These are phyloP conservation scores for Meyerozyma smithsonii DNA, from an alignment of 1,139 yeast genomes.

Conservation along the genomic window DNA sequence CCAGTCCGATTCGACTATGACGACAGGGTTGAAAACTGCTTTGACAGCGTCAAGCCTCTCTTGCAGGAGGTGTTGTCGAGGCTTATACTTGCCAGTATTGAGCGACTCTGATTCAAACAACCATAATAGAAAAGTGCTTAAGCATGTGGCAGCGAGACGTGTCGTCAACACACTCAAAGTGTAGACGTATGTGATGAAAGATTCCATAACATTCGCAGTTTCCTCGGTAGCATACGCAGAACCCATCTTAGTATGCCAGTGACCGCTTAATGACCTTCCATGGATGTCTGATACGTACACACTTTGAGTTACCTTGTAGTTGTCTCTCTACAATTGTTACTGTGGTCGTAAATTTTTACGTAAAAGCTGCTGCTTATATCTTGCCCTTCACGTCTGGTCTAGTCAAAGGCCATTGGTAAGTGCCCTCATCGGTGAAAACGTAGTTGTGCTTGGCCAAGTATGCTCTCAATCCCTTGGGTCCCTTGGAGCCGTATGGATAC, in stretches of 20 bases:
- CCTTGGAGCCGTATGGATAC: conserved; percentile 90
- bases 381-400: conserved; percentile 47
- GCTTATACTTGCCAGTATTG: conserved; percentile 88
- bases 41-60: conserved; percentile 28
- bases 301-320: conserved; percentile 1
- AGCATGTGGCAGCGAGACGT: conserved; percentile 20
- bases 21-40: conserved; percentile 73
- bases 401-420: conserved; percentile 82
- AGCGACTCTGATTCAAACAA: conserved; percentile 57
- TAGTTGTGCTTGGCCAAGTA: conserved; percentile 71
- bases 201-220: conserved; percentile 83
- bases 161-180: not conserved
- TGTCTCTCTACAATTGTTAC: not conserved
- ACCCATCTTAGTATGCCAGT: conserved; percentile 82
- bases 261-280: conserved; percentile 74
- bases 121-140: conserved; percentile 12
- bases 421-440: conserved; percentile 50
- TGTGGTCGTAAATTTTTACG: no score
- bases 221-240: conserved; percentile 85
- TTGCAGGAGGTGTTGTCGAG: conserved; percentile 34
- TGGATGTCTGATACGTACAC: conserved; percentile 54
- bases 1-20: conserved; percentile 84
- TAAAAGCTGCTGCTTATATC: conserved; percentile 15
- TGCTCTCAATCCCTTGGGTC: conserved; percentile 63
- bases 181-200: conserved; percentile 61